Percentiles rank a stretch among this genome's conserved stretches.
Conservation (phyloP, 805 yeast genomes). For the Suhomyces pyralidae region DNA sequence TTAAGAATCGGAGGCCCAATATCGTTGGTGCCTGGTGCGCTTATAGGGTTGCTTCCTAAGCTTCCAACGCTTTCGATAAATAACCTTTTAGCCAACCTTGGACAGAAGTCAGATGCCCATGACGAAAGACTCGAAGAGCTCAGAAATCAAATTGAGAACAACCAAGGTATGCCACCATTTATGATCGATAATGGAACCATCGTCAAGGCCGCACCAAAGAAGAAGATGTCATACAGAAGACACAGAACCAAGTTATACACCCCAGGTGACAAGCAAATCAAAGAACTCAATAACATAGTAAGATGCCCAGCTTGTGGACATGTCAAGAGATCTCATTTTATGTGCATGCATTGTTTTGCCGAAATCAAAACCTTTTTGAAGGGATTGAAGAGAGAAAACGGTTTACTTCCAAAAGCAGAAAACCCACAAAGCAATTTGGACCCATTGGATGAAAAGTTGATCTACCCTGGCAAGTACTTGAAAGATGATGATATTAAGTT, state of each 20-base stretch:
- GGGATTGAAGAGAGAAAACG: constrained; percentile 34
- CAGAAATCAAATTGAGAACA: constrained; percentile 37
- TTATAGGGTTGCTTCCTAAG: constrained; percentile 10
- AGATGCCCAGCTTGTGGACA: constrained; percentile 97
- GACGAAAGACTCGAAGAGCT: constrained; percentile 36
- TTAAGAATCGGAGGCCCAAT: constrained; percentile 17
- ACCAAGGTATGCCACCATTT: constrained; percentile 32
- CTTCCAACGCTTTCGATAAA: constrained; percentile 8
- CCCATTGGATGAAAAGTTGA: constrained; percentile 57
- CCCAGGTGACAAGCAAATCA: constrained; percentile 77
- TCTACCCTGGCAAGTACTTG: constrained; percentile 72
- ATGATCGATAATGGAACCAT: constrained; percentile 64
- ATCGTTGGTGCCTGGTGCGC: constrained; percentile 1
- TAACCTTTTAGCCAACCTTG: not conserved
- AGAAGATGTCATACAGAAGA: constrained; percentile 83
- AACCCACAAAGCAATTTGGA: constrained; percentile 45
- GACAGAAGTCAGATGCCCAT: not conserved
- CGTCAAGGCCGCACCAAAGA: constrained; percentile 87
- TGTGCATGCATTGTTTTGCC: constrained; percentile 89
- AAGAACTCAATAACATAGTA: constrained; percentile 70
- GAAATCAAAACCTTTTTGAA: constrained; percentile 79
- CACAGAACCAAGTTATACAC: constrained; percentile 81
- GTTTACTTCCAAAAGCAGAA: constrained; percentile 26
- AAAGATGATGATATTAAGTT: constrained; percentile 27
- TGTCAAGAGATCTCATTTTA: constrained; percentile 81